Percentiles rank a stretch among this genome's conserved stretches.
phyloP scores from a whole-genome alignment of 2,329 filamentous ascomycete genomes.

The Waltergamsia citrina region DNA sequence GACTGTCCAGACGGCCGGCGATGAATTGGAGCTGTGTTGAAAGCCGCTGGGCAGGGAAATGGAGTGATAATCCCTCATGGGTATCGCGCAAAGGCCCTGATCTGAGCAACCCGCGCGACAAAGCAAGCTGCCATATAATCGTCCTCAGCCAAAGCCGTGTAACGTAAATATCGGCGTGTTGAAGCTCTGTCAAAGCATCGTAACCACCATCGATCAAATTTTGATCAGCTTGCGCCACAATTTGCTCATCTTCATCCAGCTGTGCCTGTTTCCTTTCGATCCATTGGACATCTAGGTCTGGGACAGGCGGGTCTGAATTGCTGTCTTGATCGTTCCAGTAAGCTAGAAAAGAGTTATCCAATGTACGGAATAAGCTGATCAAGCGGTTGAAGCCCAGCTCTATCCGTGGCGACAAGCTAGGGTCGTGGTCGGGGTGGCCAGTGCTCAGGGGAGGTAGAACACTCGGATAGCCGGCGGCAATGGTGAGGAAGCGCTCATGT shows the following conservation, averaged over 20 bases:
- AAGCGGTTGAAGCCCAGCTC: constrained; percentile 26
- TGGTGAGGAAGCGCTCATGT: constrained; percentile 44
- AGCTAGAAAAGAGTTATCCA: constrained; percentile 25
- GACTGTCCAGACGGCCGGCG: constrained; percentile 21
- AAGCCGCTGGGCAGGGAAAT: constrained; percentile 27
- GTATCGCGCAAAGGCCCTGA: constrained; percentile 18
- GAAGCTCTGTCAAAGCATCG: constrained; percentile 22
- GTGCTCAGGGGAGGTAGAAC: constrained; percentile 20
- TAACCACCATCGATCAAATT: constrained; percentile 14
- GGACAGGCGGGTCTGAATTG: constrained; percentile 7
- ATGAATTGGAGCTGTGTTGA: constrained; percentile 26
- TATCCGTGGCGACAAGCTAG: constrained; percentile 21
- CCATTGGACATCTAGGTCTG: constrained; percentile 23
- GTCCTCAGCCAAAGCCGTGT: constrained; percentile 30
- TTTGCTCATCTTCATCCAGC: constrained; percentile 25
- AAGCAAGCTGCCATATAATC: constrained; percentile 29
- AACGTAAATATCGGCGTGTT: constrained; percentile 28
- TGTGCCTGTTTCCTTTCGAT: constrained; percentile 28
- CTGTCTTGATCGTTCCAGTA: constrained; percentile 23
- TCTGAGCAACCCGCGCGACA: constrained; percentile 26
- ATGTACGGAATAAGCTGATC: constrained; percentile 23
- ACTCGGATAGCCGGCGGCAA: constrained; percentile 34
- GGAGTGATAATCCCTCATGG: constrained; percentile 26
- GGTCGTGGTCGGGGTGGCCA: constrained; percentile 19
- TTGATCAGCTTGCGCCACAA: constrained; percentile 15